These are phyloP conservation scores for Alopecurus myosuroides DNA, from an alignment of 176 grass and related monocot genomes.

Conservation along the genomic window DNA sequence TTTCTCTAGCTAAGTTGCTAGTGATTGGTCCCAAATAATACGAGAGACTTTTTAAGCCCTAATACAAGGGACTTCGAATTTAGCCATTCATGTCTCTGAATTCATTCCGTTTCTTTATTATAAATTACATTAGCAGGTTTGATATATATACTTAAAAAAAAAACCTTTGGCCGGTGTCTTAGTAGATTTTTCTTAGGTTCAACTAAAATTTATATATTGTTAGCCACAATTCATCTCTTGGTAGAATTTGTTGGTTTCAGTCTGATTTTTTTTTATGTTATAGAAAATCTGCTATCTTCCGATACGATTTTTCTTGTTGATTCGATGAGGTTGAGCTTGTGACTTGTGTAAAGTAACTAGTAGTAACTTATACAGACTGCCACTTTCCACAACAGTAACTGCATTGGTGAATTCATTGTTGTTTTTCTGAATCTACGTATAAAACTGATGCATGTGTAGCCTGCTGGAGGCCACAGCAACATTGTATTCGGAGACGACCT, in stretches of 20 bases:
- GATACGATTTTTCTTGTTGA: not conserved
- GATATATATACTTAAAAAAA: not conserved
- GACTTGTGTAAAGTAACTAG: not conserved
- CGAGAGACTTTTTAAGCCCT: not conserved
- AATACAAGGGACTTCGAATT: not conserved
- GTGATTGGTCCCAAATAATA: not conserved
- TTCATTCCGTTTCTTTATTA: not conserved
- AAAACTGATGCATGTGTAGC: slow-evolving; percentile 5
- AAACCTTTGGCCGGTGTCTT: not conserved
- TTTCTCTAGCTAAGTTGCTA: not conserved
- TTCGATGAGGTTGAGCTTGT: not conserved
- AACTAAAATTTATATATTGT: not conserved
- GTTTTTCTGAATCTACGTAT: not conserved
- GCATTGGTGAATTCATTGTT: not conserved
- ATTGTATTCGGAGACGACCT: slow-evolving; percentile 32
- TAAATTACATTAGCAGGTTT: not conserved
- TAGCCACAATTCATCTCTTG: not conserved
- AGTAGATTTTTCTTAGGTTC: not conserved
- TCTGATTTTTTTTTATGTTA: not conserved
- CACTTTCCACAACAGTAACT: not conserved
- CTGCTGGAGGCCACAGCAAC: slow-evolving; percentile 28
- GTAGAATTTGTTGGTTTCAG: not conserved
- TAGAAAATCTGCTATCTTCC: not conserved
- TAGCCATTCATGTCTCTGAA: not conserved
- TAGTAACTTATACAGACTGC: not conserved